Evolutionary conservation across 805 yeast genomes (phyloP).

Genomic region (Starmerella floricola): DNA sequence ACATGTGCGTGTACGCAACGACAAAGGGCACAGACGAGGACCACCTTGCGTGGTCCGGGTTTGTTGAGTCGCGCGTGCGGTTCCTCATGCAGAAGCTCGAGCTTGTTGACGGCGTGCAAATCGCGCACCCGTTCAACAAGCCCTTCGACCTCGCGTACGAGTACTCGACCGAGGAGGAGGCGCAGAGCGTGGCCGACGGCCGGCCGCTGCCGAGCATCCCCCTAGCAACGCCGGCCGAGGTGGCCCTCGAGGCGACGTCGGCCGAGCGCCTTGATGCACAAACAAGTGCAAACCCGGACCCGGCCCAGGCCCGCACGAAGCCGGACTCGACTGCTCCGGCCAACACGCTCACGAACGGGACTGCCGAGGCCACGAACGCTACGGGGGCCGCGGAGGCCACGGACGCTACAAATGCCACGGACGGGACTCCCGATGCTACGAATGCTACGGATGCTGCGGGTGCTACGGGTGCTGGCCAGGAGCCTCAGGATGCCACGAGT

Average conservation of each 20-base stretch:
- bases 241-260: constrained; percentile 25
- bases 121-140: constrained; percentile 86
- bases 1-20: constrained; percentile 67
- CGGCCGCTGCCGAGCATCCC: constrained; percentile 40
- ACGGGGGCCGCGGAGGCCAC: neutral
- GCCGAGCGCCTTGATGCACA: constrained; percentile 19
- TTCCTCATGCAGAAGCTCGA: constrained; percentile 75
- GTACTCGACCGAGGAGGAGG: constrained; percentile 43
- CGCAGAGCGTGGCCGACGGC: constrained; percentile 43
- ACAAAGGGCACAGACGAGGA: constrained; percentile 66
- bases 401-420: neutral
- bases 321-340: no score
- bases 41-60: constrained; percentile 82
- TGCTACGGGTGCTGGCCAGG: constrained; percentile 16
- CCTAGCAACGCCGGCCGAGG: constrained; percentile 26
- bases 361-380: no score
- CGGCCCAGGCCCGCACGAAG: no score
- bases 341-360: no score
- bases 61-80: constrained; percentile 81
- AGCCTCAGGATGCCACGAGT: neutral
- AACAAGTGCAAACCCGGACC: neutral
- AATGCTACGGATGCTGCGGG: neutral
- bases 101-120: constrained; percentile 52
- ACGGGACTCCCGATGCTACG: neutral
- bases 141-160: constrained; percentile 48